Percentiles rank a stretch among this genome's conserved stretches.
Conservation (phyloP, 495 filamentous ascomycete species). For the Penicillium ucsense region DNA sequence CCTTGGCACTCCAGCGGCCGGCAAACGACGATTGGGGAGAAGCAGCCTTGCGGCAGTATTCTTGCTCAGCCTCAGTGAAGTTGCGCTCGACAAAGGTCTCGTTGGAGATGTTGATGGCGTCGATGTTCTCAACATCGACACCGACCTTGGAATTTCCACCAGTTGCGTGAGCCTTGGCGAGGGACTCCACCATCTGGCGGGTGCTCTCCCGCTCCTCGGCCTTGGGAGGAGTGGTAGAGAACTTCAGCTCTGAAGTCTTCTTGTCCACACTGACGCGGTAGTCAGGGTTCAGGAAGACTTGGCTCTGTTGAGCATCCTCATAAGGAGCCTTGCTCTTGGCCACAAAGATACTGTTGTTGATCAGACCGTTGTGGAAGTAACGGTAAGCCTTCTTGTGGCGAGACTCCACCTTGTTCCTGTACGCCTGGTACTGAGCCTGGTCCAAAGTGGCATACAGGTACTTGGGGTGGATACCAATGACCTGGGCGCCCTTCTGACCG, state of each 20-base stretch:
- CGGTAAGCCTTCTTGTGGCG: conserved; percentile 97
- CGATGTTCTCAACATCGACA: conserved; percentile 82
- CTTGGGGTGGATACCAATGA: conserved; percentile 90
- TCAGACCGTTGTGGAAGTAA: conserved; percentile 93
- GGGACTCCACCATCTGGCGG: conserved; percentile 63
- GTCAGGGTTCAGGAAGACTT: conserved; percentile 90
- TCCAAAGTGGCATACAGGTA: conserved; percentile 96
- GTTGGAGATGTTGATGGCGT: conserved; percentile 80
- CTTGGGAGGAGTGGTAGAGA: conserved; percentile 53
- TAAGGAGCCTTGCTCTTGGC: conserved; percentile 90
- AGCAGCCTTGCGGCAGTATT: conserved; percentile 73
- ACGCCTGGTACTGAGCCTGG: conserved; percentile 67
- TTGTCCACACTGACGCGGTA: conserved; percentile 77
- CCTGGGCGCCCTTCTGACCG: conserved; percentile 97
- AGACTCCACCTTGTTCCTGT: conserved; percentile 78
- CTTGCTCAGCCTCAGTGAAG: conserved; percentile 74
- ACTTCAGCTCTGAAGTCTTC: conserved; percentile 69
- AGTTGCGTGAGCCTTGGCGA: conserved; percentile 61
- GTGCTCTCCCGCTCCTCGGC: conserved; percentile 52
- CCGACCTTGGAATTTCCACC: conserved; percentile 70
- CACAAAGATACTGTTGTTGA: conserved; percentile 95
- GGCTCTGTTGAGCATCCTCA: conserved; percentile 70
- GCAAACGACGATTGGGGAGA: conserved; percentile 78
- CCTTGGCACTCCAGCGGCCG: conserved; percentile 92
- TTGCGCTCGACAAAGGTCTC: conserved; percentile 92